Evolutionary conservation across 441 rosid species (phyloP).

Genomic region (Erodium trifolium): DNA sequence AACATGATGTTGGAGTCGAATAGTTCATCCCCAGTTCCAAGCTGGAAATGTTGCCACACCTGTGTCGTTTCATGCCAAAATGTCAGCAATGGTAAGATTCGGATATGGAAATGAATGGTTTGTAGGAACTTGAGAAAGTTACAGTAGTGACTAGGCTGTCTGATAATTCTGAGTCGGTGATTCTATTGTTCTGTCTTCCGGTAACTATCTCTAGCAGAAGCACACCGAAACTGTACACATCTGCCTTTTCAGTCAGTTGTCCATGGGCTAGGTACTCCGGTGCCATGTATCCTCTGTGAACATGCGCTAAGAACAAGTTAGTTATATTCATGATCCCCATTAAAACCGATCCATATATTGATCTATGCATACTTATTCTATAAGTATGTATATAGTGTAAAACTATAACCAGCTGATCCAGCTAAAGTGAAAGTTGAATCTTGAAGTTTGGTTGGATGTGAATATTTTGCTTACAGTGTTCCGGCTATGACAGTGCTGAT

Average conservation of each 20-base stretch:
- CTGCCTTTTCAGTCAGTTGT: constrained; percentile 77
- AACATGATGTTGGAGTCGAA: constrained; percentile 59
- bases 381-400: too few species aligned
- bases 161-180: constrained; percentile 53
- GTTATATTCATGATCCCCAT: too few species aligned
- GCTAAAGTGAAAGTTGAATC: too few species aligned
- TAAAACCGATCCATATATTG: too few species aligned
- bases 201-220: constrained; percentile 75
- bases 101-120: constrained; percentile 9
- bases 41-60: constrained; percentile 76
- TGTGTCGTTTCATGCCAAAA: constrained; percentile 19
- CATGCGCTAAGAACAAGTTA: constrained; percentile 7
- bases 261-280: constrained; percentile 92
- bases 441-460: not conserved
- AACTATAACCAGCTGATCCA: too few species aligned
- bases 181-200: constrained; percentile 65
- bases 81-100: not conserved
- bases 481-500: constrained; percentile 95
- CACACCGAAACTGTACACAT: constrained; percentile 92
- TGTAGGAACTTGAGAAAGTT: constrained; percentile 17
- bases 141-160: constrained; percentile 56
- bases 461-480: constrained; percentile 50
- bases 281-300: constrained; percentile 87
- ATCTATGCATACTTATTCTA: too few species aligned
- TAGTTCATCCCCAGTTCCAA: constrained; percentile 53